phyloP scores from a whole-genome alignment of 805 yeast genomes.

The Maudiozyma pseudohumilis region DNA sequence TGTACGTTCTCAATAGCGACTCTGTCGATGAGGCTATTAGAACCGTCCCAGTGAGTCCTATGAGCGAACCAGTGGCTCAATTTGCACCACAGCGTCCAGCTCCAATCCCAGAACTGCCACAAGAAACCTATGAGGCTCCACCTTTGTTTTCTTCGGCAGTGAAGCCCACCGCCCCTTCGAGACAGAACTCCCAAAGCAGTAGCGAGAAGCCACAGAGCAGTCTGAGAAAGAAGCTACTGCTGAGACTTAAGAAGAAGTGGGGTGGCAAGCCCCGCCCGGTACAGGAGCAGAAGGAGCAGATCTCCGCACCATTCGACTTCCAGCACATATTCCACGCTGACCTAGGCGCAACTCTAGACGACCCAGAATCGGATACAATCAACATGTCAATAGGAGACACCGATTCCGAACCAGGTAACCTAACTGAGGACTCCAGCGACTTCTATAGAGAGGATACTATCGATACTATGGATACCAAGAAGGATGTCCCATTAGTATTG shows the following conservation, averaged over 20 bases:
- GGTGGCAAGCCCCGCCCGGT: not conserved
- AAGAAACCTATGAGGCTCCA: too few relatives aligned
- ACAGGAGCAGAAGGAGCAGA: constrained; percentile 6
- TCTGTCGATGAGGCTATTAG: constrained; percentile 6
- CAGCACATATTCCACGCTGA: constrained; percentile 33
- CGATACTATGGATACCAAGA: not conserved
- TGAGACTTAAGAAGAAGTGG: constrained; percentile 16
- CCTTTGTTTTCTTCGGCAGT: too few relatives aligned
- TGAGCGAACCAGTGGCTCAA: not conserved
- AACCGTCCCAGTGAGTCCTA: constrained; percentile 1
- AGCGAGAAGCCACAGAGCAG: not conserved
- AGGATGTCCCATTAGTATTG: constrained; percentile 2
- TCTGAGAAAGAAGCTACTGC: constrained; percentile 15
- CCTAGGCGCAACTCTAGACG: not conserved
- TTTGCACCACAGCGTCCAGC: not conserved
- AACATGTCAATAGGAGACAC: not conserved
- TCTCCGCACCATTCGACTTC: constrained; percentile 33
- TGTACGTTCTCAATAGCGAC: constrained; percentile 25
- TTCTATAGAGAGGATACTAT: not conserved
- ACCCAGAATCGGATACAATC: not conserved
- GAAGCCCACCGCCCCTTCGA: too few relatives aligned
- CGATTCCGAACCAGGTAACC: constrained; percentile 3
- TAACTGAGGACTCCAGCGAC: not conserved
- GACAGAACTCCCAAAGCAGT: not conserved
- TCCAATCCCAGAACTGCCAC: not conserved